Evolutionary conservation across 805 yeast species (phyloP).

Genomic region (Zygosaccharomyces rouxii): DNA sequence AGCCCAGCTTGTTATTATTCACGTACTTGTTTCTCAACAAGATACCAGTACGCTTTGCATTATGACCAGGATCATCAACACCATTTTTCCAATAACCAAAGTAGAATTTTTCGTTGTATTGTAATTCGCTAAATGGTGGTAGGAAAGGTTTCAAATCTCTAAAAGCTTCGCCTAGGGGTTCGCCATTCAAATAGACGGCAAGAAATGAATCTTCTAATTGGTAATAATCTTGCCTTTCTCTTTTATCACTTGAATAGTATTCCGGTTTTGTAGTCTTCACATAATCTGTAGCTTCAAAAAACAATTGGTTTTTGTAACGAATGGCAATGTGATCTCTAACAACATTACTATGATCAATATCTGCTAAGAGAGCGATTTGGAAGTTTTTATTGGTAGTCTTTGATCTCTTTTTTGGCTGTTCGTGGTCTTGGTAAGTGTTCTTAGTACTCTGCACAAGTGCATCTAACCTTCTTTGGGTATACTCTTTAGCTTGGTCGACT

Average conservation of each 20-base stretch:
- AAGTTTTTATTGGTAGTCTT: slow-evolving; percentile 24
- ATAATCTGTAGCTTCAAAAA: slow-evolving; percentile 76
- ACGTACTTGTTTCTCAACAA: slow-evolving; percentile 37
- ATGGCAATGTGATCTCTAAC: slow-evolving; percentile 85
- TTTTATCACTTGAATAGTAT: slow-evolving; percentile 30
- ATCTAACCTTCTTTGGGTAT: slow-evolving; percentile 33
- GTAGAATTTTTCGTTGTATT: slow-evolving; percentile 38
- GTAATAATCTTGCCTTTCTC: slow-evolving; percentile 40
- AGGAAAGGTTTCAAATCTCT: slow-evolving; percentile 66
- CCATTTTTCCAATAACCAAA: slow-evolving; percentile 32
- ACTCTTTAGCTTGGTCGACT: slow-evolving; percentile 38
- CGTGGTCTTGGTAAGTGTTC: slow-evolving; percentile 2
- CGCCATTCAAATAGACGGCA: slow-evolving; percentile 74
- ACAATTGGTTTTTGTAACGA: slow-evolving; percentile 67
- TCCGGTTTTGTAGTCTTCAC: slow-evolving; percentile 34
- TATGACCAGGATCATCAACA: slow-evolving; percentile 6
- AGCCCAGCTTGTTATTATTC: slow-evolving; percentile 86
- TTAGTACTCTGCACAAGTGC: slow-evolving; percentile 18
- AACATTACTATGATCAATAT: slow-evolving; percentile 40
- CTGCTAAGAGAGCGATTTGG: slow-evolving; percentile 29
- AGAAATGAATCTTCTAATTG: slow-evolving; percentile 48
- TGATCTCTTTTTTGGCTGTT: slow-evolving; percentile 12
- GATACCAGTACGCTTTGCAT: slow-evolving; percentile 24
- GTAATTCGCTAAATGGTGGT: slow-evolving; percentile 68
- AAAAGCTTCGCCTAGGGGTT: slow-evolving; percentile 58